Percentiles rank a stretch among this genome's conserved stretches.
These are phyloP conservation scores for Bipolaris cookei DNA, from an alignment of 2,329 filamentous ascomycete species.

Conservation along the genomic window DNA sequence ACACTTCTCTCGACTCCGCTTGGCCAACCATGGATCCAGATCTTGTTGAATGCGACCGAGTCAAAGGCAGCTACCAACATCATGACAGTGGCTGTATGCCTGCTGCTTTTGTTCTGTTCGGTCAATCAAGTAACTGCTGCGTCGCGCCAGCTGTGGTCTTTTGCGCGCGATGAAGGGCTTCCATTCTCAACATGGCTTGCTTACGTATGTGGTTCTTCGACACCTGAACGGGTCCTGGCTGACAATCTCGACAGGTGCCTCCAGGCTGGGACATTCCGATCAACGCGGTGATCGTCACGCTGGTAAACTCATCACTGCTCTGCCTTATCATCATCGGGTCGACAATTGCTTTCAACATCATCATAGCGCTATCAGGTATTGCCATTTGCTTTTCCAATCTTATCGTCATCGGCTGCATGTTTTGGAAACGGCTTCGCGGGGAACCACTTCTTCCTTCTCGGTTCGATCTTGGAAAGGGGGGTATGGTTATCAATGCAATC, in stretches of 20 bases:
- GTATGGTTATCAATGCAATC: conserved; percentile 51
- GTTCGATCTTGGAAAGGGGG: conserved; percentile 54
- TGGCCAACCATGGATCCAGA: conserved; percentile 27
- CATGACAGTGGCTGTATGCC: conserved; percentile 13
- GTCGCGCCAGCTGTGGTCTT: conserved; percentile 36
- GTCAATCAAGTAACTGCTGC: conserved; percentile 16
- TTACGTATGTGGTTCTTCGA: conserved; percentile 7
- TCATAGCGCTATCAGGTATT: conserved; percentile 12
- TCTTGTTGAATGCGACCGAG: conserved; percentile 26
- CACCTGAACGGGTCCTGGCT: background rate
- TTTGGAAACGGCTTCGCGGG: conserved; percentile 50
- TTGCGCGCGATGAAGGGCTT: conserved; percentile 34
- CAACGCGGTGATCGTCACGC: conserved; percentile 25
- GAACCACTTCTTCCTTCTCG: conserved; percentile 52
- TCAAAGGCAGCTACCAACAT: conserved; percentile 24
- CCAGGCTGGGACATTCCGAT: conserved; percentile 27
- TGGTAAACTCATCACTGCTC: conserved; percentile 23
- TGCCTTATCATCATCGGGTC: conserved; percentile 35
- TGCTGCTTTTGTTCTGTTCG: background rate
- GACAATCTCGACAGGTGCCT: conserved; percentile 12
- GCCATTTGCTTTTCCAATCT: conserved; percentile 19
- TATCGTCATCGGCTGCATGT: conserved; percentile 55
- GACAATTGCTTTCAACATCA: conserved; percentile 26
- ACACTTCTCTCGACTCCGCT: conserved; percentile 10
- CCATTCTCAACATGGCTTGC: conserved; percentile 21